These are phyloP conservation scores for Aspergillus ostianus DNA, from an alignment of 495 filamentous ascomycete species.

Conservation along the genomic window DNA sequence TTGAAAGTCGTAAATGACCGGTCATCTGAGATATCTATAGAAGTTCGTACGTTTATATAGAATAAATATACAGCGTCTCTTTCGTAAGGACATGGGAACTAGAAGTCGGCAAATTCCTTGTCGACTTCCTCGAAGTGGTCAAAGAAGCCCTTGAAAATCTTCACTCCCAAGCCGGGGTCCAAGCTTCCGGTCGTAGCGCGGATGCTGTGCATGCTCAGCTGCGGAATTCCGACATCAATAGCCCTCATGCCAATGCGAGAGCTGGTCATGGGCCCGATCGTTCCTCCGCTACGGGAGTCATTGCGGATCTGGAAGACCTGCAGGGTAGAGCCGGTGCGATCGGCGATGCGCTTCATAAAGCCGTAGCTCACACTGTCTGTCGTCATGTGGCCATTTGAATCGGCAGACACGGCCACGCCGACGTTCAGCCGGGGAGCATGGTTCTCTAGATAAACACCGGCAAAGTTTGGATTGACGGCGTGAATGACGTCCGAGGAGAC, in stretches of 20 bases:
- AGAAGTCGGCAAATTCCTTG: slow-evolving; percentile 66
- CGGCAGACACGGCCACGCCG: slow-evolving; percentile 79
- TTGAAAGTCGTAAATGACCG: background rate
- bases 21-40: too few relatives aligned
- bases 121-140: slow-evolving; percentile 87
- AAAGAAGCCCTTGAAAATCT: slow-evolving; percentile 86
- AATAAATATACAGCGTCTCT: background rate
- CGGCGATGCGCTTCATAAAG: slow-evolving; percentile 70
- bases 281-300: slow-evolving; percentile 82
- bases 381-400: slow-evolving; percentile 90
- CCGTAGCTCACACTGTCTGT: slow-evolving; percentile 80
- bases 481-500: slow-evolving; percentile 92
- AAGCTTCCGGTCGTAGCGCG: slow-evolving; percentile 82
- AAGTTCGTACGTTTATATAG: background rate
- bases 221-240: slow-evolving; percentile 87
- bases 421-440: slow-evolving; percentile 89
- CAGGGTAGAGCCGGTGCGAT: slow-evolving; percentile 63
- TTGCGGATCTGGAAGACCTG: slow-evolving; percentile 97
- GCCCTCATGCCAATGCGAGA: slow-evolving; percentile 77
- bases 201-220: slow-evolving; percentile 93
- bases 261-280: slow-evolving; percentile 91
- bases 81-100: slow-evolving; percentile 3
- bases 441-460: slow-evolving; percentile 72
- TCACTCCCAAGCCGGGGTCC: slow-evolving; percentile 86
- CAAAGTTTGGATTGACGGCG: slow-evolving; percentile 93